Base-by-base conservation (phyloP, 2,329 filamentous ascomycete genomes). In the Diaporthe vexans region DNA sequence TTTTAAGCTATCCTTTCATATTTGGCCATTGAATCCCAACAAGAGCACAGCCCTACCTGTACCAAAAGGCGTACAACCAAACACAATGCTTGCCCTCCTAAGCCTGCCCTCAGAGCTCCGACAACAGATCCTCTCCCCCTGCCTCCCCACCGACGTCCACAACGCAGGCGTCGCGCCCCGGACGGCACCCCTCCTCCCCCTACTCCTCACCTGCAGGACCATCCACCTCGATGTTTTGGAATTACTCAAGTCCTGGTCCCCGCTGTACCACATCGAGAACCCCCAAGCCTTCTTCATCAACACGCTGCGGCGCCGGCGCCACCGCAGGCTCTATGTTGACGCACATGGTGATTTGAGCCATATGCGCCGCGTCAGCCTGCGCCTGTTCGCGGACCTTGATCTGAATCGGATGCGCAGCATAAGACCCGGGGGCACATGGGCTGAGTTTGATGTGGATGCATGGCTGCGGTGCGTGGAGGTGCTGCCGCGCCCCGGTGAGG, bases 51-150 rank as follows among this genome's bases (percentile, higher is more conserved):
- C 1, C 48, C 15, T 1, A 15, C 46, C 35, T 2, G 8, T 11
- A 51, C 29, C 19, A 15, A 54, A 6, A 4, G 7, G 5, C 9
- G 21, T 11, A 24, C 6, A 1, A 13, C 2, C 21, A 37, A 15
- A 2, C 24, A 37, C 19, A 15, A 68, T 37, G 46, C 29, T 43
- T 21, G 24, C n/a, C 35, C 40, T 73, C 40, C 29, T 73, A 13
- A 33, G 37, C 59, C 68, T 61, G 4, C 71, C 71, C 8, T 4
- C 71, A 24, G 71, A 73, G 58, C 26, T 73, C 29, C 59, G 71
- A 2, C 71, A 73, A 35, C 58, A 33, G 17, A 51, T 73, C 59
- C 51, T 73, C 9, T 9, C 37, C 54, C 13, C 26, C 51, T 29
- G 46, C 35, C n/a, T 73, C 26, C 71, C 71, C 17, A 5, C 7